Evolutionary conservation across 257 asterid genomes (phyloP).

Genomic region (Capsicum baccatum): DNA sequence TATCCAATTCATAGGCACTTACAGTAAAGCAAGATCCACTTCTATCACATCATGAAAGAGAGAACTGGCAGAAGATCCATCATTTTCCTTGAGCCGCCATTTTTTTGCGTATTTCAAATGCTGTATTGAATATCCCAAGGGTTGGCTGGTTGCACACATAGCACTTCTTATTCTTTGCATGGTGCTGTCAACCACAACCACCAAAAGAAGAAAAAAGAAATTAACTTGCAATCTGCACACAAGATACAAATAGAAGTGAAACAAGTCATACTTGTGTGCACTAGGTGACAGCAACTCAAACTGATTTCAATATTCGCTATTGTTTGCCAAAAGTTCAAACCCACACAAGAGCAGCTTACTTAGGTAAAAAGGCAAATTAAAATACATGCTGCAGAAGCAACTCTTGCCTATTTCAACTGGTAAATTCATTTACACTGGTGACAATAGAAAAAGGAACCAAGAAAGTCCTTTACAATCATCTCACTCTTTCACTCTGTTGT

Average conservation of each 20-base stretch:
- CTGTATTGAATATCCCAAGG: slow-evolving; percentile 91
- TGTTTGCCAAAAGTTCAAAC: background rate
- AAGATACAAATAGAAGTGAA: background rate
- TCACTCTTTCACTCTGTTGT: background rate
- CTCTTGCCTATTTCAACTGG: slow-evolving; percentile 9
- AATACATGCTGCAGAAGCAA: slow-evolving; percentile 2
- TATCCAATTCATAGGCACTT: slow-evolving; percentile 9
- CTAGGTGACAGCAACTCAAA: background rate
- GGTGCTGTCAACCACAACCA: slow-evolving; percentile 69
- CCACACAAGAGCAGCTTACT: background rate
- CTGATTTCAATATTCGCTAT: background rate
- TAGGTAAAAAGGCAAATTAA: background rate
- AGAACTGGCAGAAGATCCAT: slow-evolving; percentile 30
- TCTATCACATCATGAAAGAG: background rate
- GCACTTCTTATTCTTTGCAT: slow-evolving; percentile 92
- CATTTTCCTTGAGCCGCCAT: slow-evolving; percentile 66
- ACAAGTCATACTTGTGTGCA: background rate
- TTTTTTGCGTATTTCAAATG: slow-evolving; percentile 84
- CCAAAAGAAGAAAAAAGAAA: background rate
- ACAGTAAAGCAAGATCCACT: background rate
- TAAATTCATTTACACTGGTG: background rate
- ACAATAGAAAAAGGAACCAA: background rate
- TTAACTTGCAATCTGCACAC: background rate
- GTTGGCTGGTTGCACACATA: slow-evolving; percentile 98
- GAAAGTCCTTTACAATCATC: slow-evolving; percentile 3